These are phyloP conservation scores for Aechmea fasciata DNA, from an alignment of 176 grass and related monocot species.

Conservation along the genomic window DNA sequence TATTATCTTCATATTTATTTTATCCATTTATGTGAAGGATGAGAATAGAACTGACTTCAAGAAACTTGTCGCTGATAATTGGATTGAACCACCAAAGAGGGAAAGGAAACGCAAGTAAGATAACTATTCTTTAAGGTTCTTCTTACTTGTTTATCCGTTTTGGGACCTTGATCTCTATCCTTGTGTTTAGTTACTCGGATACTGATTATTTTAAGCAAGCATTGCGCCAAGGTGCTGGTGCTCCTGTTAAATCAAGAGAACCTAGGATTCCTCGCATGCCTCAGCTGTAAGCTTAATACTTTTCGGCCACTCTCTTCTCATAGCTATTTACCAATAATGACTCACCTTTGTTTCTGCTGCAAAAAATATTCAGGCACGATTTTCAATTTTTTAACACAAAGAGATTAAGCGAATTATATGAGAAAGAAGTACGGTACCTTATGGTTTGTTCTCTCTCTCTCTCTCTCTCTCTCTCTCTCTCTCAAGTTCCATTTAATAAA, in stretches of 20 bases:
- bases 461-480: too few relatives aligned
- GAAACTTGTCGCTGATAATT: constrained; percentile 88
- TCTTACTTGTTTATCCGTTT: background rate
- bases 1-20: background rate
- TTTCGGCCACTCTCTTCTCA: background rate
- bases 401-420: constrained; percentile 85
- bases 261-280: constrained; percentile 91
- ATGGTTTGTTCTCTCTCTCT: constrained; percentile 39
- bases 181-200: constrained; percentile 69
- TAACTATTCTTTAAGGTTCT: background rate
- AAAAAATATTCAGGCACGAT: constrained; percentile 56
- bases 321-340: background rate
- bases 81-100: constrained; percentile 92
- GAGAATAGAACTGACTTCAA: constrained; percentile 86
- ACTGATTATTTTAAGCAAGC: constrained; percentile 99
- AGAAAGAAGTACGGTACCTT: constrained; percentile 96
- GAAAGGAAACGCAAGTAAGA: constrained; percentile 86
- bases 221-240: constrained; percentile 53
- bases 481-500: too few relatives aligned
- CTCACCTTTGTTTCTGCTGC: background rate
- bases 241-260: constrained; percentile 73
- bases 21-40: constrained; percentile 50
- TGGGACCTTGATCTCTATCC: background rate
- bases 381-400: constrained; percentile 99
- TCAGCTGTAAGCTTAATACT: constrained; percentile 53